A percentile compares a stretch with the other conserved stretches of the same genome.
These are phyloP conservation scores for Paspalum notatum DNA, from an alignment of 176 grass and related monocot genomes.

Conservation along the genomic window DNA sequence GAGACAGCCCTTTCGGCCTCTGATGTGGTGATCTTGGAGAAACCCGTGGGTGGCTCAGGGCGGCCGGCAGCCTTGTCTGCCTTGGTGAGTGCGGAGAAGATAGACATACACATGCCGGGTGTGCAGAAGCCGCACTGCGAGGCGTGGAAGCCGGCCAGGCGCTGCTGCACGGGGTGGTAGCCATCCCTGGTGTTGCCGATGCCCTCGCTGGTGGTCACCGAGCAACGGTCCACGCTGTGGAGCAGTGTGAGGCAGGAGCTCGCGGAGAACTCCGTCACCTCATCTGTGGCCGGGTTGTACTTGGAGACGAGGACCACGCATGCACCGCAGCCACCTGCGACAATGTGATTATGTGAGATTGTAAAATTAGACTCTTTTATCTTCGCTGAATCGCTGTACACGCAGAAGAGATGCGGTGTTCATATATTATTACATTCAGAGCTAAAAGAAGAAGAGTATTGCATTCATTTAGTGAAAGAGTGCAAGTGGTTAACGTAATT, in stretches of 20 bases:
- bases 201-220: slow-evolving; percentile 83
- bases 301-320: slow-evolving; percentile 83
- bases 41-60: slow-evolving; percentile 39
- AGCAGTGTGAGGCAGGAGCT: slow-evolving; percentile 87
- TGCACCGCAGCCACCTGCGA: slow-evolving; percentile 82
- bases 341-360: neutral
- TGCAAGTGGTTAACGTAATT: no score
- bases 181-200: slow-evolving; percentile 75
- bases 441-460: neutral
- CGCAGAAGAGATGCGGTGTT: neutral
- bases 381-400: neutral
- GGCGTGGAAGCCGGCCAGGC: slow-evolving; percentile 79
- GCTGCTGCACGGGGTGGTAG: slow-evolving; percentile 76
- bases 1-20: slow-evolving; percentile 73
- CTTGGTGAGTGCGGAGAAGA: slow-evolving; percentile 75
- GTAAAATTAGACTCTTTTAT: neutral
- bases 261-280: slow-evolving; percentile 61
- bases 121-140: slow-evolving; percentile 97
- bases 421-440: neutral
- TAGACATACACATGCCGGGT: slow-evolving; percentile 88
- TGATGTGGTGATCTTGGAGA: slow-evolving; percentile 71
- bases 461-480: no score
- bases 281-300: slow-evolving; percentile 53
- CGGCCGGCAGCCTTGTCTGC: slow-evolving; percentile 52
- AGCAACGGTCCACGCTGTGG: slow-evolving; percentile 59